A percentile compares a stretch with the other conserved stretches of the same genome.
Evolutionary conservation across 139 green algal species (phyloP).

Genomic region (Closterium sp.): DNA sequence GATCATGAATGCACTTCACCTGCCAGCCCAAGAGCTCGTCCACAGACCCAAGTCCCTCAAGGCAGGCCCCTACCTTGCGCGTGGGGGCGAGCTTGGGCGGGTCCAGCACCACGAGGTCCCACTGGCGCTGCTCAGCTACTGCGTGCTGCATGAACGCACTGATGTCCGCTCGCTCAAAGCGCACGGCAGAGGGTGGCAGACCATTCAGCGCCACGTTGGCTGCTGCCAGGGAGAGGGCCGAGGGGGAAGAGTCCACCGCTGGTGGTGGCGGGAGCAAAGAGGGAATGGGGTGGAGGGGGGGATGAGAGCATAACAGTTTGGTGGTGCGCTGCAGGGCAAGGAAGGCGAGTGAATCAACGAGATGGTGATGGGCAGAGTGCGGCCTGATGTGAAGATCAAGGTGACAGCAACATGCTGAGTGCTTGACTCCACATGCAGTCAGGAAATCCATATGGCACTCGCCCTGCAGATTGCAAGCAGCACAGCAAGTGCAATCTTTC

Average conservation of each 20-base stretch:
- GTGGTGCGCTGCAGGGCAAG: no score
- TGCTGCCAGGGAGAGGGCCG: slow-evolving; percentile 20
- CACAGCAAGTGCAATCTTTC: not conserved
- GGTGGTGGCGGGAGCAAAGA: not conserved
- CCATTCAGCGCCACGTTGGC: slow-evolving; percentile 75
- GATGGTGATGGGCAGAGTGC: no score
- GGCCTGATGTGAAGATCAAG: no score
- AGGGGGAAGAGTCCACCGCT: slow-evolving; percentile 27
- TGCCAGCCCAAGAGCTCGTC: no score
- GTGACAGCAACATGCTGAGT: no score
- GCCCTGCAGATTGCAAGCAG: not conserved
- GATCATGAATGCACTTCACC: no score
- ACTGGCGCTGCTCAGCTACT: slow-evolving; percentile 52
- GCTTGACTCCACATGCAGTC: no score
- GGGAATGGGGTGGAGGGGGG: not conserved
- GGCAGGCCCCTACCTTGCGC: slow-evolving; percentile 36
- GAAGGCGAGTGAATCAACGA: no score
- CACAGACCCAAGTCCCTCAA: no score
- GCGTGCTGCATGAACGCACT: slow-evolving; percentile 67
- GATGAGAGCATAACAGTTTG: not conserved
- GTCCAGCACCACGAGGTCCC: slow-evolving; percentile 90
- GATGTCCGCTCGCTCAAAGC: slow-evolving; percentile 69
- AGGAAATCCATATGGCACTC: not conserved
- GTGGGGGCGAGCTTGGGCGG: slow-evolving; percentile 91
- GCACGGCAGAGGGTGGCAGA: slow-evolving; percentile 34